Evolutionary conservation across 768 basidiomycete genomes (phyloP), one percentile per base, ranked within the genome.

Genomic region (Podaxis pistillaris): DNA sequence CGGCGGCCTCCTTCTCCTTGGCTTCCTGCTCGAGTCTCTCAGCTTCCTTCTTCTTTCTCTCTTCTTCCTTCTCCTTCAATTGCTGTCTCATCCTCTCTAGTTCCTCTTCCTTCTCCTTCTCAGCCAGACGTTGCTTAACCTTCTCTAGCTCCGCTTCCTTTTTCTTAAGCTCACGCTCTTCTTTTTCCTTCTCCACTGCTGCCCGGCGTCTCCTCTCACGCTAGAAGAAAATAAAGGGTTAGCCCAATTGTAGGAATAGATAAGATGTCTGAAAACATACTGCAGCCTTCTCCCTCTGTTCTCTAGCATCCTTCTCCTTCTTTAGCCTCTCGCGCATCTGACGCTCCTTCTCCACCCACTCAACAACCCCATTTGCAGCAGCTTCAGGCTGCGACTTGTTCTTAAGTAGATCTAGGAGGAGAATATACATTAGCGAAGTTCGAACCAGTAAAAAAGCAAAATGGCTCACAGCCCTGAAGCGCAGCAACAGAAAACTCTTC

Each of bases 401-500:
- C 75, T 89, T 88, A 62, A 96, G 79, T 63, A 96, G 70, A 75
- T 92, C 90, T 91, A 67, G 47, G 40, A 46, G 59, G 58, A 60
- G n/a, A 56, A 62, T 11, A 66, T 3, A 47, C 50, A 49, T 58
- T 8, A 58, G 4, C 28, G 0, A 19, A 38, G 19, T 22, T n/a
- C 37, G 4, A 46, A 46, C 49, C 56, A 37, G 58, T n/a, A 51
- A 63, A 60, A 65, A 68, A 66, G 4, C 17, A 67, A 64, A 58
- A 24, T 69, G 38, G 87, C 90, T 83, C 73, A 91, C 90, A 94
- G 73, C 93, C 94, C 76, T 96, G 94, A 58, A 97, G 78, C 61
- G 92, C 89, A 19, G 94, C 94, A 59, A 95, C 90, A 69, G 90
- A 91, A 70, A 95, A 93, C 76, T 91, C 90, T 44, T 89, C 87